These are phyloP conservation scores for Secale cereale DNA, from an alignment of 176 grass and related monocot genomes.

Conservation along the genomic window DNA sequence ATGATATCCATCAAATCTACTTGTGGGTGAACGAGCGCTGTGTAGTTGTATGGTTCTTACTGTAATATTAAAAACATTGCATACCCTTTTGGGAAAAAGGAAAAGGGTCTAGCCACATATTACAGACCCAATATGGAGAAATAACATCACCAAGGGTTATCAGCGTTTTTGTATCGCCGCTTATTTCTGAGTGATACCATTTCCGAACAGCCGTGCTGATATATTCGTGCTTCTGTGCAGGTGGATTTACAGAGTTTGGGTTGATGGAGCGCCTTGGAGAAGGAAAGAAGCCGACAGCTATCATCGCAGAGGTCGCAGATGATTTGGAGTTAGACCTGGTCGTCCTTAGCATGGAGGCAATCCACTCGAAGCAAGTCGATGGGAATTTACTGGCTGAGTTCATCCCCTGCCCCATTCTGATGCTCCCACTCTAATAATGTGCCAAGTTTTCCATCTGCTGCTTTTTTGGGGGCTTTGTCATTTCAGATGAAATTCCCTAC, in stretches of 20 bases:
- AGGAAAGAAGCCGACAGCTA: slow-evolving; percentile 72
- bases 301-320: slow-evolving; percentile 92
- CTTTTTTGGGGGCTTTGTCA: not conserved
- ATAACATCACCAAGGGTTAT: not conserved
- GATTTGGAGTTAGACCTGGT: slow-evolving; percentile 92
- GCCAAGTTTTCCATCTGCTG: not conserved
- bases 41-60: too few species aligned
- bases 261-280: slow-evolving; percentile 97
- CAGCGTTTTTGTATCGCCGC: not conserved
- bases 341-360: slow-evolving; percentile 96
- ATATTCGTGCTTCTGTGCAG: slow-evolving; percentile 31
- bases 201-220: not conserved
- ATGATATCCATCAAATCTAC: not conserved
- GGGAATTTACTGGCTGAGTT: slow-evolving; percentile 94
- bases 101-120: not conserved
- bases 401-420: slow-evolving; percentile 85
- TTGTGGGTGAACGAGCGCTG: not conserved
- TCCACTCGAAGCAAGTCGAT: slow-evolving; percentile 95
- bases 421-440: slow-evolving; percentile 65
- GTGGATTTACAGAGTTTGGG: slow-evolving; percentile 92
- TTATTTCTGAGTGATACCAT: not conserved
- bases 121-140: not conserved
- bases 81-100: too few species aligned
- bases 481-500: not conserved
- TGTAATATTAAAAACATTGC: too few species aligned